Conservation (phyloP, 2,329 filamentous ascomycete genomes). For the Fusarium miscanthi region DNA sequence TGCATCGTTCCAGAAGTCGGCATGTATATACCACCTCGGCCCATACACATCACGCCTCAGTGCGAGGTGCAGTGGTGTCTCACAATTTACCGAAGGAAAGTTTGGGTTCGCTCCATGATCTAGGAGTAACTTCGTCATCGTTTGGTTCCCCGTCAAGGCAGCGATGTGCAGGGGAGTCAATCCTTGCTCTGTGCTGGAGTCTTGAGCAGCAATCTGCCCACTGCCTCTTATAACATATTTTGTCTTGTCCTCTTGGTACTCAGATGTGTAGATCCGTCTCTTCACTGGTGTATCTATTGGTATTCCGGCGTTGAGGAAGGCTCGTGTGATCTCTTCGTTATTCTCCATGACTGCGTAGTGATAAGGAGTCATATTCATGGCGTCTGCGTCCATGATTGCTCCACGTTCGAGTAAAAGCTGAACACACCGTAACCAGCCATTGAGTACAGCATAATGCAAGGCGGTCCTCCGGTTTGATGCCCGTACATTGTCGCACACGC, state of each 20-base stretch:
- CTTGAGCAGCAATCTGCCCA: accelerated
- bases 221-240: accelerated
- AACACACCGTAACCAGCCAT: background rate
- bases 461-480: background rate
- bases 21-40: background rate
- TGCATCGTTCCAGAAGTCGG: background rate
- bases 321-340: background rate
- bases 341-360: background rate
- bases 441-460: background rate
- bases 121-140: background rate
- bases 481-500: background rate
- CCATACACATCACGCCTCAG: background rate
- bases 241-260: background rate
- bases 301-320: background rate
- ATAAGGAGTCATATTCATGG: background rate
- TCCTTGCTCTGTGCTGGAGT: background rate
- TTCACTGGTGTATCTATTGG: background rate
- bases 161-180: background rate
- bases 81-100: background rate
- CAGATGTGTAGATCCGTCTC: background rate
- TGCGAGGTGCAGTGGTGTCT: background rate
- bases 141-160: background rate
- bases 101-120: background rate
- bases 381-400: background rate
- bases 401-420: background rate